Percentiles rank a stretch among this genome's conserved stretches.
phyloP scores from a whole-genome alignment of 345 rosid genomes.

The Orychophragmus violaceus region DNA sequence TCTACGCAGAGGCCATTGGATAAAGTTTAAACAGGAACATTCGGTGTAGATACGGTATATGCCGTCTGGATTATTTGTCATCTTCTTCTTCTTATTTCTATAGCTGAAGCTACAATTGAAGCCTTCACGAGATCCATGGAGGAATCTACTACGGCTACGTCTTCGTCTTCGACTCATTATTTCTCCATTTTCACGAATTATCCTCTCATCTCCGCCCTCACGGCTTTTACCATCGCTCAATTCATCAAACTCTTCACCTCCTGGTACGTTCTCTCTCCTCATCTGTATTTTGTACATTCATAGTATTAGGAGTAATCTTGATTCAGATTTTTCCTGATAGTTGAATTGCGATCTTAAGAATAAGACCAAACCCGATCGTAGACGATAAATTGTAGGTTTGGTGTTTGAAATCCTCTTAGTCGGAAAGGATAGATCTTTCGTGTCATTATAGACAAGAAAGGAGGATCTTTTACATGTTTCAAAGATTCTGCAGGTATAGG shows the following conservation, averaged over 20 bases:
- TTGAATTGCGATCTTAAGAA: background rate
- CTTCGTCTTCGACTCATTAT: conserved; percentile 32
- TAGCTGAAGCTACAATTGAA: background rate
- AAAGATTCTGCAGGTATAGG: conserved; percentile 44
- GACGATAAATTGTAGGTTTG: background rate
- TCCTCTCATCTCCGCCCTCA: conserved; percentile 61
- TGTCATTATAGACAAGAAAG: background rate
- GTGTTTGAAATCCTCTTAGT: background rate
- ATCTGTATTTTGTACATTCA: background rate
- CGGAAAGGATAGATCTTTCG: background rate
- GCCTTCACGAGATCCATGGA: conserved; percentile 24
- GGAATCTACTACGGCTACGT: conserved; percentile 21
- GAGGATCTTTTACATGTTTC: background rate
- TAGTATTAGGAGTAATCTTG: background rate
- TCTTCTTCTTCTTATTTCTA: background rate
- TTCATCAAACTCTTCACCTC: conserved; percentile 61
- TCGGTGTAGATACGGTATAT: background rate
- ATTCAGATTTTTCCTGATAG: background rate
- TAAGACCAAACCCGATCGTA: background rate
- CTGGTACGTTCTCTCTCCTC: conserved; percentile 39
- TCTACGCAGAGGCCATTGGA: conserved; percentile 6
- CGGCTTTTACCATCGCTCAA: conserved; percentile 61
- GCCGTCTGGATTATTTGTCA: background rate
- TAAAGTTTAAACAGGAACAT: background rate
- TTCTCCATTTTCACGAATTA: conserved; percentile 47